A percentile compares a stretch with the other conserved stretches of the same genome.
These are phyloP conservation scores for Colletotrichum agaves DNA, from an alignment of 2,329 filamentous ascomycete species.

Conservation along the genomic window DNA sequence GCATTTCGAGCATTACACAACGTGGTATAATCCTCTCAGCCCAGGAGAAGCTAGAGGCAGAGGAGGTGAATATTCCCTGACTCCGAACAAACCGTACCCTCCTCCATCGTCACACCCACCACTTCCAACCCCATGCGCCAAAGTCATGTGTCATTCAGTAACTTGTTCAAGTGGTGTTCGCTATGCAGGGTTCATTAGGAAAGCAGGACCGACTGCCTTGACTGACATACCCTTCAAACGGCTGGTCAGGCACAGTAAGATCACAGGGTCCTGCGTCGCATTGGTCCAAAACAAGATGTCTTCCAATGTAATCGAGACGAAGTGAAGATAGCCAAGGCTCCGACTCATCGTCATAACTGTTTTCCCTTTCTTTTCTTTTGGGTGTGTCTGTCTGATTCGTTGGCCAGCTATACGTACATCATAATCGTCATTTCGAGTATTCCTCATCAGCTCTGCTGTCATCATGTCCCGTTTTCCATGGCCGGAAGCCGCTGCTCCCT, in stretches of 20 bases:
- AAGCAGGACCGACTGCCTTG: not conserved
- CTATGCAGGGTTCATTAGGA: not conserved
- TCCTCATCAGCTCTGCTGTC: constrained; percentile 13
- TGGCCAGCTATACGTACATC: not conserved
- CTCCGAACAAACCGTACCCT: too few species aligned
- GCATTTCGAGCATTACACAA: not conserved
- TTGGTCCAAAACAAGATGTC: too few species aligned
- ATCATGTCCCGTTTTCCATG: constrained; percentile 25
- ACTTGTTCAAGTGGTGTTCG: not conserved
- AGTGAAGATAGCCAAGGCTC: not conserved
- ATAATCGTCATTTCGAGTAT: constrained; percentile 32
- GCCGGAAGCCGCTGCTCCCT: not conserved
- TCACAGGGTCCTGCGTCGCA: too few species aligned
- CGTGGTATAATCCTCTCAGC: too few species aligned
- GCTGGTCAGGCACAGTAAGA: too few species aligned
- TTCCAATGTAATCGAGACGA: too few species aligned
- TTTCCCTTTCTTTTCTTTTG: not conserved
- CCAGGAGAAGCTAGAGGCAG: too few species aligned
- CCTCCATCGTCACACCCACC: not conserved
- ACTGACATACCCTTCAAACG: too few species aligned
- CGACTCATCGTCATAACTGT: not conserved
- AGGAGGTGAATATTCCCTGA: too few species aligned
- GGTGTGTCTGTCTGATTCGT: not conserved
- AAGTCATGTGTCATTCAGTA: not conserved
- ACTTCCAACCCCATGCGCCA: not conserved